Evolutionary conservation across 768 basidiomycete species (phyloP).

Genomic region (Lentinula guzmanii): DNA sequence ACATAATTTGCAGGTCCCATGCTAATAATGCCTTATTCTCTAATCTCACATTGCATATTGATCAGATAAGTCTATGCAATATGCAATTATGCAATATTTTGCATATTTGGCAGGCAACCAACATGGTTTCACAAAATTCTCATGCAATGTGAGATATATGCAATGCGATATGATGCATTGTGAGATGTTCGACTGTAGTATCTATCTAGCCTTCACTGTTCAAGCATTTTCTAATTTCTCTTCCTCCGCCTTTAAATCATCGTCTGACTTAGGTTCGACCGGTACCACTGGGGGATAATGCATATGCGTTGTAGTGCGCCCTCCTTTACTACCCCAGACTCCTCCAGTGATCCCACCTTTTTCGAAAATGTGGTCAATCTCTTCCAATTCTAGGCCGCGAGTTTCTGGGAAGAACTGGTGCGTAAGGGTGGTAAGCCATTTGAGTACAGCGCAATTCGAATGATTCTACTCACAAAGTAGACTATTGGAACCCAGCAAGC

Average conservation of each 20-base stretch:
- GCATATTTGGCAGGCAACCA: too few species aligned
- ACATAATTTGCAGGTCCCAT: too few species aligned
- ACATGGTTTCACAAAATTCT: too few species aligned
- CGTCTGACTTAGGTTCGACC: not conserved
- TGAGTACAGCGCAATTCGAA: not conserved
- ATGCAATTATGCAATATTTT: too few species aligned
- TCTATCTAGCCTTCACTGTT: not conserved
- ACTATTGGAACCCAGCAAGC: constrained; percentile 37
- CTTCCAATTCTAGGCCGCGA: constrained; percentile 31
- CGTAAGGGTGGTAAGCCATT: constrained; percentile 7
- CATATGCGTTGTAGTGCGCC: constrained; percentile 21
- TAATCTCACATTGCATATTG: too few species aligned
- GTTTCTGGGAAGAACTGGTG: constrained; percentile 27
- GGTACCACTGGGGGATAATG: not conserved
- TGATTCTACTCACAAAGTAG: not conserved
- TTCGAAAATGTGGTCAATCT: constrained; percentile 33
- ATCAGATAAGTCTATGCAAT: too few species aligned
- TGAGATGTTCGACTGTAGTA: too few species aligned
- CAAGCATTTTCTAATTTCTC: not conserved
- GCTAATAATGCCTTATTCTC: too few species aligned
- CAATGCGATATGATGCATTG: too few species aligned
- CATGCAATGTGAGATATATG: too few species aligned
- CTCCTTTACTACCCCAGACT: constrained; percentile 29
- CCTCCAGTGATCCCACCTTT: constrained; percentile 36
- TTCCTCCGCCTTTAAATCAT: constrained; percentile 1